phyloP scores from a whole-genome alignment of 495 filamentous ascomycete species.

The Xylaria curta region DNA sequence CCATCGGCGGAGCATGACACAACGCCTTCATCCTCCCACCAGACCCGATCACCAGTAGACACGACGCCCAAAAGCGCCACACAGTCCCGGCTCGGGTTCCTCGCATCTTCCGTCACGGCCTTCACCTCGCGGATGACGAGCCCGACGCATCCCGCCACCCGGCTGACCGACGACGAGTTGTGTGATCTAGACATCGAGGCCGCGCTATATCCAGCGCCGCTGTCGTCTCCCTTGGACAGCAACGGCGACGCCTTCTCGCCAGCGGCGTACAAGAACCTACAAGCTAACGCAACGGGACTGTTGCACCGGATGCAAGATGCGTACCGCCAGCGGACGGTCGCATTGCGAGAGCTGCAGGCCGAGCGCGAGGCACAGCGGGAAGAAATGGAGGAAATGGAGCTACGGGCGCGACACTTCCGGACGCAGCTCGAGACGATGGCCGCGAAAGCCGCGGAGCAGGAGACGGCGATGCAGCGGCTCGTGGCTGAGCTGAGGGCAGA shows the following conservation, averaged over 20 bases:
- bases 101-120: conserved; percentile 48
- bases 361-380: conserved; percentile 72
- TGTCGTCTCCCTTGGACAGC: conserved; percentile 32
- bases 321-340: conserved; percentile 67
- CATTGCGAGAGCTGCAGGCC: conserved; percentile 63
- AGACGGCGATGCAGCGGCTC: conserved; percentile 65
- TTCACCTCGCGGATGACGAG: conserved; percentile 49
- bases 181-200: conserved; percentile 67
- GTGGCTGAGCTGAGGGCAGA: conserved; percentile 69
- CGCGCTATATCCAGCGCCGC: conserved; percentile 65
- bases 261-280: conserved; percentile 72
- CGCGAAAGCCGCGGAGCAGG: conserved; percentile 67
- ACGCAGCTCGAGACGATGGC: conserved; percentile 80
- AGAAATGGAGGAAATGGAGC: conserved; percentile 77
- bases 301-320: conserved; percentile 71
- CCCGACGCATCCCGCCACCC: conserved; percentile 33
- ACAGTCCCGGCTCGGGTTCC: conserved; percentile 48
- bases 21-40: conserved; percentile 41
- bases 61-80: conserved; percentile 47
- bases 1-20: conserved; percentile 36
- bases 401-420: conserved; percentile 68
- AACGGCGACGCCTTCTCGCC: conserved; percentile 61
- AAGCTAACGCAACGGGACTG: conserved; percentile 69
- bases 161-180: conserved; percentile 61
- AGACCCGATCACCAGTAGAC: conserved; percentile 24